phyloP scores from a whole-genome alignment of 169 alveolate genomes.

The Eimeria necatrix region DNA sequence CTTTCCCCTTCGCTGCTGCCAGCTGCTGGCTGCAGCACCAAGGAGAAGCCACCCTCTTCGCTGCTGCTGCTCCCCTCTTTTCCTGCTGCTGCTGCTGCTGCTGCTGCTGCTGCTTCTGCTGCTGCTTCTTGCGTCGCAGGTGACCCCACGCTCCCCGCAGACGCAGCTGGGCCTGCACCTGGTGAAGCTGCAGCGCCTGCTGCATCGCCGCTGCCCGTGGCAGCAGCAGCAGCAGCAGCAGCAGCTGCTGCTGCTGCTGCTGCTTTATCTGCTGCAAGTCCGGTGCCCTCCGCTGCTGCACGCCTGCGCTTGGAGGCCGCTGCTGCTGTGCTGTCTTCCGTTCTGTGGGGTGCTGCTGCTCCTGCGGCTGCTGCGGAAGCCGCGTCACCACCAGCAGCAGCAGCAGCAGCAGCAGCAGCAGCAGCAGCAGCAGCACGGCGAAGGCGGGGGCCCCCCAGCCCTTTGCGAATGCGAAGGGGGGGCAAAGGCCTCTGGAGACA shows the following conservation, averaged over 20 bases:
- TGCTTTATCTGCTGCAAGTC: background rate
- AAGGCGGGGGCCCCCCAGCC: conserved; percentile 7
- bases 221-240: background rate
- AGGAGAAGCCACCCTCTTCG: conserved; percentile 7
- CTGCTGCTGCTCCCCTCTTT: conserved; percentile 39
- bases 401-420: conserved; percentile 35
- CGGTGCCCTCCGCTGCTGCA: background rate
- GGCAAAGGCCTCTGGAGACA: background rate
- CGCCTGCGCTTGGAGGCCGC: conserved; percentile 52
- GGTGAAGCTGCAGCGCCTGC: background rate
- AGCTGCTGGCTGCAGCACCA: background rate
- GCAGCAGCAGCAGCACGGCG: background rate
- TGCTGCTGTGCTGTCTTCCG: background rate
- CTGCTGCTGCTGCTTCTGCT: background rate
- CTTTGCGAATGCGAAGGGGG: conserved; percentile 30
- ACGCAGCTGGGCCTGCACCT: background rate
- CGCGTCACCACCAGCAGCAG: background rate
- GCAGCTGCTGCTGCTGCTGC: conserved; percentile 1
- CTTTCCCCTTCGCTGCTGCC: conserved; percentile 15
- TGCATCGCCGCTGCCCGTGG: background rate
- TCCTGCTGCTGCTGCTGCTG: background rate
- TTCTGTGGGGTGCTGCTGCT: background rate
- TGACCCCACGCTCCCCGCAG: background rate
- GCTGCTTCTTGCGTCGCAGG: background rate
- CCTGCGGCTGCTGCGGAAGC: no score